Conservation (phyloP, 306 rosid species). For the Castanea crenata region DNA sequence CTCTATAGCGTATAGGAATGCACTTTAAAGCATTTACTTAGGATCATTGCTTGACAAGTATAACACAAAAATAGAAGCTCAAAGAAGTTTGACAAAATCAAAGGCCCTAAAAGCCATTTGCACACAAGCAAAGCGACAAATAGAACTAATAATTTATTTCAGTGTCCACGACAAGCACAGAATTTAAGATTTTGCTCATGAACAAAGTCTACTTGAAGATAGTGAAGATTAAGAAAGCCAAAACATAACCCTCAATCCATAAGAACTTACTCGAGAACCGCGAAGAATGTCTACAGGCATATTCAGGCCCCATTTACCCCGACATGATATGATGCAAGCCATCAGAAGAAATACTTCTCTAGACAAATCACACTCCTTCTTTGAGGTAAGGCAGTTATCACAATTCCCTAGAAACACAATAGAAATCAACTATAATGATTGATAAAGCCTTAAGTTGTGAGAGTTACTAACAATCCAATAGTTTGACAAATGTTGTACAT, state of each 20-base stretch:
- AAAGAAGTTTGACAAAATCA: background rate
- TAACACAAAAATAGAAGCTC: background rate
- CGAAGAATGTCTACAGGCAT: conserved; percentile 85
- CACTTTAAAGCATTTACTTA: background rate
- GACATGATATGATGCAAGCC: conserved; percentile 80
- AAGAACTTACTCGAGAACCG: conserved; percentile 80
- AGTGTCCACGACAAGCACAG: background rate
- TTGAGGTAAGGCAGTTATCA: conserved; percentile 70
- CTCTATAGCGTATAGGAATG: background rate
- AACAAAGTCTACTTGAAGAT: background rate
- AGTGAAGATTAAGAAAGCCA: conserved; percentile 1
- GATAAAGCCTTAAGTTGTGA: background rate
- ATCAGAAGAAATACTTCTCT: conserved; percentile 84
- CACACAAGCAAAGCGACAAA: background rate
- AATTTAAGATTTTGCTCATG: background rate
- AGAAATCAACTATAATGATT: conserved; percentile 14
- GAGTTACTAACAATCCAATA: background rate
- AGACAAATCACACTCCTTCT: conserved; percentile 73
- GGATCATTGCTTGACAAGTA: background rate
- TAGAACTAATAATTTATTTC: conserved; percentile 7
- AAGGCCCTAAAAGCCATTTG: background rate
- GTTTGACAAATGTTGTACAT: background rate
- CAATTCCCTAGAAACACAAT: conserved; percentile 62
- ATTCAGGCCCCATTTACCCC: conserved; percentile 72
- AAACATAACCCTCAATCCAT: conserved; percentile 14